Evolutionary conservation across 2,329 filamentous ascomycete genomes (phyloP).

Genomic region (Elsinoe necatrix): DNA sequence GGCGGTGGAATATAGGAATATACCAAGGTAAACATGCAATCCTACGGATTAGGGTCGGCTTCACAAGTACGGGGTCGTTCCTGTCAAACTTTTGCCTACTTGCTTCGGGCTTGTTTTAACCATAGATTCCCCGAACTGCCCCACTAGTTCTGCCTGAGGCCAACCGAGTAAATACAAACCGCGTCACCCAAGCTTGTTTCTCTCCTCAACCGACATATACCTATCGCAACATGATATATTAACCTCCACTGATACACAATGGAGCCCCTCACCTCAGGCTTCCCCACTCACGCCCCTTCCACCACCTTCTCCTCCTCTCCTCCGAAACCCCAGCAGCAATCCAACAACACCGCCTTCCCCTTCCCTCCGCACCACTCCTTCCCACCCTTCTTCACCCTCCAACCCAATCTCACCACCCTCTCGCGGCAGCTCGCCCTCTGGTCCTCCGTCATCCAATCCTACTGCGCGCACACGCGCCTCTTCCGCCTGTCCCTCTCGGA

Average conservation of each 20-base stretch:
- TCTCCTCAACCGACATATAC: not conserved
- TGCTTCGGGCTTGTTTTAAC: not conserved
- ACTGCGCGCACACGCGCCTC: constrained; percentile 69
- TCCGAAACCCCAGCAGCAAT: not conserved
- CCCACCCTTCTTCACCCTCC: constrained; percentile 77
- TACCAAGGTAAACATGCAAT: no score
- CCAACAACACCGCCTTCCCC: constrained; percentile 26
- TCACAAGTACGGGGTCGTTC: no score
- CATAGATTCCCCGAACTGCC: not conserved
- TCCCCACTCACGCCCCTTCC: not conserved
- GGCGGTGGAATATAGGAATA: no score
- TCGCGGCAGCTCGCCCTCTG: constrained; percentile 75
- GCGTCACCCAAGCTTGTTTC: not conserved
- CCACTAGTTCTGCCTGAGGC: not conserved
- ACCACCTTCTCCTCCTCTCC: constrained; percentile 15
- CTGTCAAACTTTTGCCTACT: not conserved
- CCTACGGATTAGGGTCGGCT: no score
- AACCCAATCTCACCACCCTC: constrained; percentile 64
- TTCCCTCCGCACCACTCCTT: constrained; percentile 56
- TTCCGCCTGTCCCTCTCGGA: constrained; percentile 65
- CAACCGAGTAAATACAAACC: not conserved
- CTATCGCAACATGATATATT: not conserved
- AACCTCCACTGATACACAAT: constrained; percentile 3
- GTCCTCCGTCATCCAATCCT: constrained; percentile 74
- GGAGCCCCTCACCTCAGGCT: constrained; percentile 13